A percentile compares a stretch with the other conserved stretches of the same genome.
Conservation (phyloP, 1,139 yeast species). For the Candida pseudocylindracea region DNA sequence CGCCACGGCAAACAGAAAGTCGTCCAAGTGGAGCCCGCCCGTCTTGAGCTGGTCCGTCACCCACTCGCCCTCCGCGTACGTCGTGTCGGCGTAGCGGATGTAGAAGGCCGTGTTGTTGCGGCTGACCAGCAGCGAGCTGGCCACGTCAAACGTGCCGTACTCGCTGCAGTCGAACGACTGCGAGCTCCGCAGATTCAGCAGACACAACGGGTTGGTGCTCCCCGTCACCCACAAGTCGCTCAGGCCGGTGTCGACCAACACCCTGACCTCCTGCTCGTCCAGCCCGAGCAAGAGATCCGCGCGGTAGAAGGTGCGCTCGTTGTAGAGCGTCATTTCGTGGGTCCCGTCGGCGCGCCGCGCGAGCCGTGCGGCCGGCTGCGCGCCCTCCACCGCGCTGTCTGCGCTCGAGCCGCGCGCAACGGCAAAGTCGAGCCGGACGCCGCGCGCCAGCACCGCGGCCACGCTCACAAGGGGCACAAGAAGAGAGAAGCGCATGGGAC, state of each 20-base stretch:
- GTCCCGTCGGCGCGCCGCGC: too few relatives aligned
- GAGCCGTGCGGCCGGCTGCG: too few relatives aligned
- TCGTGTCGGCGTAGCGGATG: conserved; percentile 41
- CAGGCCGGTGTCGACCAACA: conserved; percentile 1
- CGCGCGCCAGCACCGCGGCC: too few relatives aligned
- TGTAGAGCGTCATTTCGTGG: too few relatives aligned
- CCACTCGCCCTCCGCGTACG: conserved; percentile 43
- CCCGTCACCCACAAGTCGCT: not conserved
- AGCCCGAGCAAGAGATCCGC: not conserved
- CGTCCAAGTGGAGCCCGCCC: conserved; percentile 9
- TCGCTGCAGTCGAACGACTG: conserved; percentile 8
- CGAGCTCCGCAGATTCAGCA: too few relatives aligned
- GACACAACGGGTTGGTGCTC: too few relatives aligned
- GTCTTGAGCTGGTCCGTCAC: conserved; percentile 28
- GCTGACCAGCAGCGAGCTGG: conserved; percentile 19
- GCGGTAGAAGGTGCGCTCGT: not conserved
- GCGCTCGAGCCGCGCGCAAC: too few relatives aligned
- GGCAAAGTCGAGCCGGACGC: too few relatives aligned
- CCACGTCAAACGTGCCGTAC: conserved; percentile 27
- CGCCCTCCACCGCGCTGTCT: too few relatives aligned
- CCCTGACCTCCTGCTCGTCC: not conserved
- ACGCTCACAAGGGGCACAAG: too few relatives aligned
- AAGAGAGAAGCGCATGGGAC: too few relatives aligned
- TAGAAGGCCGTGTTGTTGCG: conserved; percentile 13
- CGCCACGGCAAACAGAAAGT: not conserved